Percentiles rank a stretch among this genome's conserved stretches.
Conservation (phyloP, 352 stramenopile genomes). For the Elongisporangium anandrum region DNA sequence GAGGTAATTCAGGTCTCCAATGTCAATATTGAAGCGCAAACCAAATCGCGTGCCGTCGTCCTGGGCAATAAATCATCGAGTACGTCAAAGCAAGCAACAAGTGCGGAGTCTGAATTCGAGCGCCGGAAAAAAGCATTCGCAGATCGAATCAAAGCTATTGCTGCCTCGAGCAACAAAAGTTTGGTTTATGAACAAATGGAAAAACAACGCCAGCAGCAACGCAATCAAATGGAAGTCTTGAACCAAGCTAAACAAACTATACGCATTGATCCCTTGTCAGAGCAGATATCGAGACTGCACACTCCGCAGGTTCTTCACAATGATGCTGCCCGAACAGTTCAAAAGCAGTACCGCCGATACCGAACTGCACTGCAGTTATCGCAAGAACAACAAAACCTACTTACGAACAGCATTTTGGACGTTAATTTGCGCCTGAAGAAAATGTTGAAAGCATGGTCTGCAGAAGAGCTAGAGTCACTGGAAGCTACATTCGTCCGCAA, state of each 20-base stretch:
- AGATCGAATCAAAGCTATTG: conserved; percentile 74
- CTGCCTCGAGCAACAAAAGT: conserved; percentile 55
- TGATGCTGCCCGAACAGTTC: conserved; percentile 34
- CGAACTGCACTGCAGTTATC: conserved; percentile 6
- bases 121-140: conserved; percentile 64
- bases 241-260: background rate
- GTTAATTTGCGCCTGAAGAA: conserved; percentile 31
- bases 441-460: conserved; percentile 33
- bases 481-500: conserved; percentile 25
- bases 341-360: conserved; percentile 34
- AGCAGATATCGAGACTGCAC: conserved; percentile 28
- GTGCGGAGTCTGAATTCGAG: conserved; percentile 54
- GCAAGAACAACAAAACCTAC: conserved; percentile 12
- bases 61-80: background rate
- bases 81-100: conserved; percentile 1
- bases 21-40: background rate
- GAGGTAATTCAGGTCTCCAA: background rate
- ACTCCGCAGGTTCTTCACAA: conserved; percentile 29
- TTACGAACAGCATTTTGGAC: conserved; percentile 18
- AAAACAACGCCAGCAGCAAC: conserved; percentile 33
- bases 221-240: conserved; percentile 8
- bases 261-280: conserved; percentile 14
- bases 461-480: conserved; percentile 30
- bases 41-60: background rate
- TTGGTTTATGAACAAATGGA: conserved; percentile 72